Conservation (phyloP, 2,329 filamentous ascomycete species). For the Ascochyta rabiei region DNA sequence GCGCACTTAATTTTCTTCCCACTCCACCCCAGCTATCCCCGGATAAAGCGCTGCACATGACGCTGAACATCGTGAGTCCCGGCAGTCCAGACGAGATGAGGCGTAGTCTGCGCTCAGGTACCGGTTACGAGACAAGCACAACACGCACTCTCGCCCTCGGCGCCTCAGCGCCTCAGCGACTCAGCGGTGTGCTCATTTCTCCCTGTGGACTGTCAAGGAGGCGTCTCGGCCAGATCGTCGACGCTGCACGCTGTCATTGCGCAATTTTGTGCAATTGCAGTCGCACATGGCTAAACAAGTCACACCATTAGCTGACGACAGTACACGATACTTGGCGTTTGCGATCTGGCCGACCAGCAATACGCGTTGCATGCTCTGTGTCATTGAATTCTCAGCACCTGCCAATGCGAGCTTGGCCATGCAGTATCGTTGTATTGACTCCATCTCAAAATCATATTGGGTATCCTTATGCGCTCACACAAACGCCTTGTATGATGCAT, state of each 20-base stretch:
- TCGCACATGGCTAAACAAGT: conserved; percentile 23
- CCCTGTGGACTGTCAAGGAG: neutral
- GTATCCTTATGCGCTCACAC: conserved; percentile 41
- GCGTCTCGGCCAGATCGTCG: conserved; percentile 8
- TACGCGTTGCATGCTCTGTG: neutral
- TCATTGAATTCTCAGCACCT: conserved; percentile 10
- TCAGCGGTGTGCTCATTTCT: conserved; percentile 11
- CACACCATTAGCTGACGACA: conserved; percentile 27
- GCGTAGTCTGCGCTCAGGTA: conserved; percentile 17
- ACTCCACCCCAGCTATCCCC: conserved; percentile 3
- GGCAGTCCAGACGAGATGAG: conserved; percentile 22
- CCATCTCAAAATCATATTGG: conserved; percentile 37
- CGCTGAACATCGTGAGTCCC: conserved; percentile 43
- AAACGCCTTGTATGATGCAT: conserved; percentile 45
- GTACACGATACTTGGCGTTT: conserved; percentile 43
- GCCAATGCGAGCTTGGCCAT: conserved; percentile 9
- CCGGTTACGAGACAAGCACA: conserved; percentile 13
- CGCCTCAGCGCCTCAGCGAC: conserved; percentile 13
- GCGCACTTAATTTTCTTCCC: conserved; percentile 14
- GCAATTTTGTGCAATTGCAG: conserved; percentile 18
- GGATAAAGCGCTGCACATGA: conserved; percentile 32
- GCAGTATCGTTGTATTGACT: conserved; percentile 21
- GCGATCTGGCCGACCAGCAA: conserved; percentile 13
- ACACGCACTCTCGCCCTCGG: conserved; percentile 14
- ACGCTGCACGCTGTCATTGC: conserved; percentile 13